phyloP scores from a whole-genome alignment of 495 filamentous ascomycete genomes.

The Aspergillus ellipticus region DNA sequence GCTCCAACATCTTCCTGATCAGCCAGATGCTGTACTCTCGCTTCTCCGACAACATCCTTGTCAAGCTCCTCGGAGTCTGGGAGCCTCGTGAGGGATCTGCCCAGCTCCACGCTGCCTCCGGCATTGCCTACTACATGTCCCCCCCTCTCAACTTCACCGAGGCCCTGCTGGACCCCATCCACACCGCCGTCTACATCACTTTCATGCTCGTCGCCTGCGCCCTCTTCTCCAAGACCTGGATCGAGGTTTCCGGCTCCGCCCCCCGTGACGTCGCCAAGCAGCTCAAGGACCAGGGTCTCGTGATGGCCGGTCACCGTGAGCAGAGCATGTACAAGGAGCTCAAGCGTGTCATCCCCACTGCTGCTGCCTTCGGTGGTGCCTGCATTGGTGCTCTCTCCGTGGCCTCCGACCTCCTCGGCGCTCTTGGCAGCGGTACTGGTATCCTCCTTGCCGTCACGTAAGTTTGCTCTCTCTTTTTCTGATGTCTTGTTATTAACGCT shows the following conservation, averaged over 20 bases:
- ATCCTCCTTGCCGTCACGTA: slow-evolving; percentile 98
- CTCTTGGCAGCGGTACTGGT: slow-evolving; percentile 94
- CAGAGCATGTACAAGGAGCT: slow-evolving; percentile 99
- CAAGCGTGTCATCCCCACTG: slow-evolving; percentile 97
- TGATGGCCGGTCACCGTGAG: slow-evolving; percentile 99
- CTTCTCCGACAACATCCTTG: slow-evolving; percentile 97
- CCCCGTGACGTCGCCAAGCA: slow-evolving; percentile 99
- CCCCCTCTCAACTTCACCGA: slow-evolving; percentile 97
- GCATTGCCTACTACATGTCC: slow-evolving; percentile 99
- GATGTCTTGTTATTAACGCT: slow-evolving; percentile 18
- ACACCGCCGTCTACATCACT: slow-evolving; percentile 90
- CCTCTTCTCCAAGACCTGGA: slow-evolving; percentile 99
- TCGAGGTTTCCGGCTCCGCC: slow-evolving; percentile 96
- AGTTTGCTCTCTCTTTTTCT: slow-evolving; percentile 39
- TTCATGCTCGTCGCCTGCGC: slow-evolving; percentile 98
- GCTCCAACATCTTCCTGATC: slow-evolving; percentile 98
- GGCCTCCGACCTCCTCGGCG: slow-evolving; percentile 91
- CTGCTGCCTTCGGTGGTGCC: slow-evolving; percentile 96
- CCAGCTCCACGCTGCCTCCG: slow-evolving; percentile 88
- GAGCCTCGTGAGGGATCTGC: slow-evolving; percentile 94
- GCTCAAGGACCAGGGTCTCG: slow-evolving; percentile 97
- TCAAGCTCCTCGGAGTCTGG: slow-evolving; percentile 96
- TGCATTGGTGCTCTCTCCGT: slow-evolving; percentile 98
- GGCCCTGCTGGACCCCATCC: slow-evolving; percentile 90
- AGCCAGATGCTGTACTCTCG: slow-evolving; percentile 98